Percentiles rank a stretch among this genome's conserved stretches.
phyloP scores from a whole-genome alignment of 805 yeast species.

The Saturnispora saitoi region DNA sequence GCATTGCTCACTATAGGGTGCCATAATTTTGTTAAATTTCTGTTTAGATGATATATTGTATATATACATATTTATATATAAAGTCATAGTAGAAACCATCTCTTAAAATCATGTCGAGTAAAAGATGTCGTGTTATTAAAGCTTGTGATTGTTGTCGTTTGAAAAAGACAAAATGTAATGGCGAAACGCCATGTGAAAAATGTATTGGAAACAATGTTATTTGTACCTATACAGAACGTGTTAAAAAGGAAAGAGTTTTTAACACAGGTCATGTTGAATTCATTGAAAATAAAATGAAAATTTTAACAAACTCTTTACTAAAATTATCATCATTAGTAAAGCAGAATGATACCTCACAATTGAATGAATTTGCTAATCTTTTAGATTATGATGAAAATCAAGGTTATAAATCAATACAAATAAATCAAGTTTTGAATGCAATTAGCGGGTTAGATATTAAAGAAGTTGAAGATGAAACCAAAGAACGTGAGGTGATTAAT shows the following conservation, averaged over 20 bases:
- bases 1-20: too few relatives aligned
- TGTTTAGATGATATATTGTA: too few relatives aligned
- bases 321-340: conserved; percentile 28
- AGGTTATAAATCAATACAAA: conserved; percentile 28
- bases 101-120: not conserved
- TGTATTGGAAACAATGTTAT: conserved; percentile 49
- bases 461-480: not conserved
- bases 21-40: too few relatives aligned
- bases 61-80: too few relatives aligned
- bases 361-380: conserved; percentile 8
- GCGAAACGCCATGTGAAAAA: conserved; percentile 50
- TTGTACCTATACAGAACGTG: conserved; percentile 51
- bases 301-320: conserved; percentile 43
- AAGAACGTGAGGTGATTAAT: not conserved
- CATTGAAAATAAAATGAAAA: conserved; percentile 46
- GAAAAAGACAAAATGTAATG: conserved; percentile 57
- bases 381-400: conserved; percentile 8
- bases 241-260: conserved; percentile 44
- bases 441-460: not conserved
- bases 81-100: not conserved
- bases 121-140: conserved; percentile 41
- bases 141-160: conserved; percentile 58
- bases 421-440: conserved; percentile 31
- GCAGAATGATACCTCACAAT: conserved; percentile 1
- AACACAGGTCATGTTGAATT: conserved; percentile 56